Conservation (phyloP, 2,329 filamentous ascomycete species). For the Diaporthe sp. region DNA sequence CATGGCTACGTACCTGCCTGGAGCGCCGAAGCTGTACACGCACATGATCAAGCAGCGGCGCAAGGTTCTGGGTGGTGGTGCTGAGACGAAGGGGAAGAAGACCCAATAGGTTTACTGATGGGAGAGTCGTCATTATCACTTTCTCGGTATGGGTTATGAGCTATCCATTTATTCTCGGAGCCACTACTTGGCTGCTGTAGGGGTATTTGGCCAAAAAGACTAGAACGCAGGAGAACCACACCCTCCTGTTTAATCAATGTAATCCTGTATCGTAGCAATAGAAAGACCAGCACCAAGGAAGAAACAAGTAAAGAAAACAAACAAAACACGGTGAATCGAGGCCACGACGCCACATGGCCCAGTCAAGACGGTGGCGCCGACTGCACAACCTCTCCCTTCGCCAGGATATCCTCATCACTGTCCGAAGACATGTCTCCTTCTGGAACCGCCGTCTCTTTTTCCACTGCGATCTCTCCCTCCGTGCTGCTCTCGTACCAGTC, state of each 20-base stretch:
- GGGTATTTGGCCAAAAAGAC: constrained; percentile 33
- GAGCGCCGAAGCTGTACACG: constrained; percentile 87
- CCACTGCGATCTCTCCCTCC: constrained; percentile 45
- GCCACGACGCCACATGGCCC: background rate
- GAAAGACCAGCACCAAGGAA: background rate
- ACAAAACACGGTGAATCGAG: background rate
- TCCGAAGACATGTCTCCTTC: background rate
- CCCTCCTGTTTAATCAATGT: background rate
- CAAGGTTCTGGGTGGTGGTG: constrained; percentile 75
- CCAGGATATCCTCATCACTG: background rate
- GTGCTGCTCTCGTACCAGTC: constrained; percentile 75
- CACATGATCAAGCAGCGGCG: constrained; percentile 94
- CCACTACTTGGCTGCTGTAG: background rate
- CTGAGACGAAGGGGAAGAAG: constrained; percentile 54
- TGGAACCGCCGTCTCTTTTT: background rate
- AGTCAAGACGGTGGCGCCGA: background rate
- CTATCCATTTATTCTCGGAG: constrained; percentile 11
- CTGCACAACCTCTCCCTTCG: constrained; percentile 19
- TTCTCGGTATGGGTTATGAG: background rate
- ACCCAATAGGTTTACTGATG: constrained; percentile 46
- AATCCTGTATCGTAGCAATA: constrained; percentile 24
- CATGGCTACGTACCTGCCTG: constrained; percentile 49
- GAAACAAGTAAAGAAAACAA: background rate
- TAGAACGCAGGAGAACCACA: constrained; percentile 1
- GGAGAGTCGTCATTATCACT: no score